Base-by-base conservation (phyloP, 2,329 filamentous ascomycete species). In the Pseudonectria buxi region DNA sequence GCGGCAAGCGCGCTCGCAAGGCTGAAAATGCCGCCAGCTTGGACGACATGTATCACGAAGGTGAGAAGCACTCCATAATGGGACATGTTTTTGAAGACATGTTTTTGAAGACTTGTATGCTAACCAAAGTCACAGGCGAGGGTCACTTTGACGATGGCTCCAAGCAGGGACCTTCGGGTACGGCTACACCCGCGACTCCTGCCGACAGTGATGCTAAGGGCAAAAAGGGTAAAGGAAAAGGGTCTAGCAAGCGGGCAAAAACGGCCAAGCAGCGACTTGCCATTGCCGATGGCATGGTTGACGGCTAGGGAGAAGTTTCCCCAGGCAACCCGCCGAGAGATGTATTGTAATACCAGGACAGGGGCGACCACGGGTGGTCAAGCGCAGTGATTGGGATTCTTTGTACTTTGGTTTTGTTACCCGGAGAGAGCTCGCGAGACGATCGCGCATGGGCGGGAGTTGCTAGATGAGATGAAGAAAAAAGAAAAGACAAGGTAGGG, bases 31-130 rank as follows among this genome's bases (percentile, higher is more conserved):
- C 67, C 28, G 75, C 76, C 52, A 90, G 83, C 54, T 67, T 96
- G 62, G 92, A 96, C 60, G 90, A 95, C 57, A 88, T 98, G 86
- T 98, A 98, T 66, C 92, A 98, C 60, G 92, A 98, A 74, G 92
- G 92, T 95, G 62, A 80, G 86, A 67, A 33, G 10, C 2, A 4
- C 41, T 6, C 13, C 2, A 26, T 6, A 9, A 18, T 16, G 24
- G 10, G 13, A 7, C 10, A 26, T 16, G 6, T 10, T 14, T 10
- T 33, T 13, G 7, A 10, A 16, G n/a, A 24, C 13, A 25, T 11
- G 15, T 7, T 10, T 11, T 22, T 14, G 9, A 31, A n/a, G n/a
- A 18, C 7, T 3, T 12, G 31, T 7, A 32, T 34, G 27, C 53
- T 63, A 53, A 62, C 47, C 36, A 10, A 10, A 26, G 37, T n/a